Evolutionary conservation across 2,329 filamentous ascomycete species (phyloP), one percentile per base, ranked within the genome.

Genomic region (Trichoderma polysporum): DNA sequence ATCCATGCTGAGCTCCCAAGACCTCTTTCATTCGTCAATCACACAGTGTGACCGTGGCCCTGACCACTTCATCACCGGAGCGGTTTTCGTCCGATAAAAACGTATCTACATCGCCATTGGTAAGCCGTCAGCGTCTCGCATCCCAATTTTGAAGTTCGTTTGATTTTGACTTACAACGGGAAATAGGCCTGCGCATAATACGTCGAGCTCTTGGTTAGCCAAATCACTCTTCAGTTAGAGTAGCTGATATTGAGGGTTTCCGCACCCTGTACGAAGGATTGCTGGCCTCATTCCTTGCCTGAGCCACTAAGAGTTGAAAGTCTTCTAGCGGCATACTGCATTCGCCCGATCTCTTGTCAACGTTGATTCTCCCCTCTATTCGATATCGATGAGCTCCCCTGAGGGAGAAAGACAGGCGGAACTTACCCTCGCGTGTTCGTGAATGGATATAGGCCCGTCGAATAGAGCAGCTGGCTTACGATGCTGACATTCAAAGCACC

Each of bases 51-150:
- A 22, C 19, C 15, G 22, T 19, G 7, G 37, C 61, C 22, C 50
- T 17, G 19, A 50, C 35, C 19, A 27, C 19, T 41, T n/a, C 13
- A 56, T 67, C 33, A 63, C 17, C 17, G 65, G 45, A 9, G 65
- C 25, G 66, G 83, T 70, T 89, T 90, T 69, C 82, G 82, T 58
- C 87, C 87, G 71, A 89, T 88, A 69, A 85, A 88, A 41, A 89
- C 84, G 73, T 89, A 88, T 69, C 86, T 88, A 67, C 65, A 19
- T 29, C 66, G 61, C 61, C 52, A 52, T 67, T 45, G 19, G 45
- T 68, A 50, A 69, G 69, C 56, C 31, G 25, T 39, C 33, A 66
- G 8, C 52, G 29, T 17, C 33, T 37, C 7, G 50, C 49, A 19
- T 31, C 50, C 35, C n/a, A 7, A 3, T 25, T 6, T 19, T 4